Conservation (phyloP, 441 rosid species). For the Macaranga tanarius region DNA sequence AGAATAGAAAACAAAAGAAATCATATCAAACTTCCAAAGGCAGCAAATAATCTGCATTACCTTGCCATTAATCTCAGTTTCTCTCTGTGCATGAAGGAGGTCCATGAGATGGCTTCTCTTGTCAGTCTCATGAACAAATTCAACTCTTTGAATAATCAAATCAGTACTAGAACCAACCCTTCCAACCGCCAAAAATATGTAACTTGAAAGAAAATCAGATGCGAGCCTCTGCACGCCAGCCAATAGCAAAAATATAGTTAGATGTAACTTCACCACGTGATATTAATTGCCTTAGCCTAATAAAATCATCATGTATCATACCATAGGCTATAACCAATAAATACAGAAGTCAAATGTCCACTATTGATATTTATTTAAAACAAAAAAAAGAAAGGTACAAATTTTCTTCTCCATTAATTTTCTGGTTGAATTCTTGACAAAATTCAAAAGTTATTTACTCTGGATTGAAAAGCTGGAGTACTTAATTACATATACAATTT, state of each 20-base stretch:
- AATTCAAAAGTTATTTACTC: background rate
- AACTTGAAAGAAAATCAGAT: conserved; percentile 79
- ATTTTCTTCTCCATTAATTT: too few relatives aligned
- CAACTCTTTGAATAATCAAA: conserved; percentile 87
- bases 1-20: conserved; percentile 3
- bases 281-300: background rate
- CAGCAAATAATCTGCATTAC: conserved; percentile 31
- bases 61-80: conserved; percentile 72
- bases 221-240: conserved; percentile 78
- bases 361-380: too few relatives aligned
- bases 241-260: conserved; percentile 4
- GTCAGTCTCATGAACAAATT: conserved; percentile 74
- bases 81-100: conserved; percentile 88
- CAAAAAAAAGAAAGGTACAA: too few relatives aligned
- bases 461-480: background rate
- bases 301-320: background rate
- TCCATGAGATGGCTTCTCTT: conserved; percentile 97
- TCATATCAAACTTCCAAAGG: background rate
- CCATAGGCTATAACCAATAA: background rate
- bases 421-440: too few relatives aligned
- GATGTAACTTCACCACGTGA: background rate
- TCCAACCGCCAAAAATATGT: conserved; percentile 88
- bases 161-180: conserved; percentile 95
- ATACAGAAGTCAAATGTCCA: background rate
- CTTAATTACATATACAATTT: background rate